Evolutionary conservation across 2,329 filamentous ascomycete genomes (phyloP).

Genomic region (Arthroderma uncinatum): DNA sequence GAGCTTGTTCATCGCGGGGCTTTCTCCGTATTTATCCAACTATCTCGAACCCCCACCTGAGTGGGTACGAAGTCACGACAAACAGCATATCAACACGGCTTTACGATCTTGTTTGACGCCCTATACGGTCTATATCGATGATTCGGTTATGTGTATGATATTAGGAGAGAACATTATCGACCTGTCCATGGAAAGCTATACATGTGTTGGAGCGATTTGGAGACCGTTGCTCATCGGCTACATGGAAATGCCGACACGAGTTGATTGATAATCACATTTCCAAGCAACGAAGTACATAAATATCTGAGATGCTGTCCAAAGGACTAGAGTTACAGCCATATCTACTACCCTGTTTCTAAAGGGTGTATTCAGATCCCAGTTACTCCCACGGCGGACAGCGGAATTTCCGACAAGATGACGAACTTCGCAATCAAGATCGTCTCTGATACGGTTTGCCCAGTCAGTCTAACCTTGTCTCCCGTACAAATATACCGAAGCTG

Average conservation of each 20-base stretch:
- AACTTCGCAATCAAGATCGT: conserved; percentile 66
- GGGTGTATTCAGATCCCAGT: not conserved
- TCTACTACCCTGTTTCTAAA: not conserved
- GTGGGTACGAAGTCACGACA: no score
- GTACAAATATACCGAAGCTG: not conserved
- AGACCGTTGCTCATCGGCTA: not conserved
- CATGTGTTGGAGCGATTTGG: no score
- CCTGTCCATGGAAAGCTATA: no score
- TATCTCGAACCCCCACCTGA: not conserved
- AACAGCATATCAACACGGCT: no score
- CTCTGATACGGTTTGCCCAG: conserved; percentile 70
- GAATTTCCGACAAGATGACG: conserved; percentile 43
- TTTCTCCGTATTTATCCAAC: not conserved
- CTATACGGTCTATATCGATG: not conserved
- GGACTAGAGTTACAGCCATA: not conserved
- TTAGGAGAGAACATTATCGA: not conserved
- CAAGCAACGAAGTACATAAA: conserved; percentile 23
- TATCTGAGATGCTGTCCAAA: not conserved
- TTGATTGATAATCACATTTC: not conserved
- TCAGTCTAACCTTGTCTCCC: conserved; percentile 13
- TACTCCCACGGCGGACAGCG: not conserved
- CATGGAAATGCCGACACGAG: not conserved
- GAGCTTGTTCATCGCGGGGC: not conserved
- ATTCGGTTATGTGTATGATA: not conserved
- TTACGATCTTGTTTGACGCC: not conserved